These are phyloP conservation scores for Scleroderma citrinum DNA, from an alignment of 768 basidiomycete species.

Conservation along the genomic window DNA sequence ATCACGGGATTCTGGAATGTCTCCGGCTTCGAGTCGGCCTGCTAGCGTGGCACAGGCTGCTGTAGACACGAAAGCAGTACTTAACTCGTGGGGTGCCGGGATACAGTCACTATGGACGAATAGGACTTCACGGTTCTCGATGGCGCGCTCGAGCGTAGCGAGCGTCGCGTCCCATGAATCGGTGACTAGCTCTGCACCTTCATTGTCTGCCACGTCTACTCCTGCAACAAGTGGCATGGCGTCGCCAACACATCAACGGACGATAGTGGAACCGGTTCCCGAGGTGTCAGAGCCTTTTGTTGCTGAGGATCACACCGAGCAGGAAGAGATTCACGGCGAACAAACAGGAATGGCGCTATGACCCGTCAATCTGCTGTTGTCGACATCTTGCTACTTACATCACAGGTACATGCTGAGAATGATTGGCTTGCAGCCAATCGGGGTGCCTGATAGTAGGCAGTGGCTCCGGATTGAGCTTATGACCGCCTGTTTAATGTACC, in stretches of 20 bases:
- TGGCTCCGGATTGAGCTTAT: neutral
- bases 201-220: neutral
- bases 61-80: slow-evolving; percentile 28
- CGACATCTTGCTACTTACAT: neutral
- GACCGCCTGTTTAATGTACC: neutral
- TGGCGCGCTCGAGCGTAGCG: slow-evolving; percentile 24
- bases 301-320: slow-evolving; percentile 8
- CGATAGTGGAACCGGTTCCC: slow-evolving; percentile 19
- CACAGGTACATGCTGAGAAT: neutral
- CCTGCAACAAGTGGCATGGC: slow-evolving; percentile 3
- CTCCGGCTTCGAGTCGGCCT: slow-evolving; percentile 15
- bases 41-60: slow-evolving; percentile 28
- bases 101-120: slow-evolving; percentile 45
- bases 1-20: slow-evolving; percentile 22
- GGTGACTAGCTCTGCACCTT: slow-evolving; percentile 7
- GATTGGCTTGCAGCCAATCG: neutral
- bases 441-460: neutral
- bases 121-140: slow-evolving; percentile 35
- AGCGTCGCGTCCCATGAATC: slow-evolving; percentile 23
- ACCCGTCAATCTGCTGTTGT: slow-evolving; percentile 2
- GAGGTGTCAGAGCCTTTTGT: slow-evolving; percentile 18
- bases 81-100: slow-evolving; percentile 38
- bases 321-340: slow-evolving; percentile 7
- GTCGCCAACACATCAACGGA: slow-evolving; percentile 10
- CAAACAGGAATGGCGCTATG: slow-evolving; percentile 27